phyloP scores from a whole-genome alignment of 2,329 filamentous ascomycete genomes.

The Phialophora verrucosa region DNA sequence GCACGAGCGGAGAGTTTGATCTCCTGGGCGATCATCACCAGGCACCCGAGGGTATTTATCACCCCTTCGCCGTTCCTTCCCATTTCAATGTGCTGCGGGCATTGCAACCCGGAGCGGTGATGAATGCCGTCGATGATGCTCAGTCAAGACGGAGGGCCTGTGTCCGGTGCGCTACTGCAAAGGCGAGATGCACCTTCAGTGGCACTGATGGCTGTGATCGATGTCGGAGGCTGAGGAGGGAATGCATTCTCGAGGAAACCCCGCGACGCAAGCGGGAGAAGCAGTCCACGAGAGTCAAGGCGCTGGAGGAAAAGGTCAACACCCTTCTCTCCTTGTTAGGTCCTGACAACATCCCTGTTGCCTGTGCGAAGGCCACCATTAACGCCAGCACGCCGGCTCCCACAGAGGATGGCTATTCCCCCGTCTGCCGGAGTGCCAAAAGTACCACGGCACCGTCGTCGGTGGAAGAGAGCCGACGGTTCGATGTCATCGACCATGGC shows the following conservation, averaged over 20 bases:
- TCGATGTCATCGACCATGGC: slow-evolving; percentile 15
- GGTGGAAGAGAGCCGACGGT: background rate
- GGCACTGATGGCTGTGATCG: slow-evolving; percentile 12
- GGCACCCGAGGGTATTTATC: background rate
- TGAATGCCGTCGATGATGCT: slow-evolving; percentile 15
- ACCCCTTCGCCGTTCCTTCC: slow-evolving; percentile 2
- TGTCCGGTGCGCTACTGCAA: slow-evolving; percentile 17
- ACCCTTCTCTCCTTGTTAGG: slow-evolving; percentile 12
- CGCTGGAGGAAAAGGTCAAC: slow-evolving; percentile 25
- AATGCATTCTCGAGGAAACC: slow-evolving; percentile 19
- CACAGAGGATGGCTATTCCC: background rate
- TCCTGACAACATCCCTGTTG: slow-evolving; percentile 2
- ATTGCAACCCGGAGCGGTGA: slow-evolving; percentile 4
- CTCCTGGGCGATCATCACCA: background rate
- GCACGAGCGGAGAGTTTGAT: background rate
- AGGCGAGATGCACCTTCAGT: slow-evolving; percentile 24
- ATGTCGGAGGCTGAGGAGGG: slow-evolving; percentile 19
- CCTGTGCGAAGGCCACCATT: background rate
- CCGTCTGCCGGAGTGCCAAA: background rate
- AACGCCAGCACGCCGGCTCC: slow-evolving; percentile 5
- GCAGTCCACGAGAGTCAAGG: slow-evolving; percentile 20
- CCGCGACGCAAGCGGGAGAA: slow-evolving; percentile 19
- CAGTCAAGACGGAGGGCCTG: slow-evolving; percentile 15
- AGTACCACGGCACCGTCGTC: slow-evolving; percentile 8
- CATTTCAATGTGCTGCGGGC: background rate